Evolutionary conservation across 192 early-diverging fungal species (phyloP), one percentile per base, ranked within the genome.

Genomic region (Dissophora globulifera): DNA sequence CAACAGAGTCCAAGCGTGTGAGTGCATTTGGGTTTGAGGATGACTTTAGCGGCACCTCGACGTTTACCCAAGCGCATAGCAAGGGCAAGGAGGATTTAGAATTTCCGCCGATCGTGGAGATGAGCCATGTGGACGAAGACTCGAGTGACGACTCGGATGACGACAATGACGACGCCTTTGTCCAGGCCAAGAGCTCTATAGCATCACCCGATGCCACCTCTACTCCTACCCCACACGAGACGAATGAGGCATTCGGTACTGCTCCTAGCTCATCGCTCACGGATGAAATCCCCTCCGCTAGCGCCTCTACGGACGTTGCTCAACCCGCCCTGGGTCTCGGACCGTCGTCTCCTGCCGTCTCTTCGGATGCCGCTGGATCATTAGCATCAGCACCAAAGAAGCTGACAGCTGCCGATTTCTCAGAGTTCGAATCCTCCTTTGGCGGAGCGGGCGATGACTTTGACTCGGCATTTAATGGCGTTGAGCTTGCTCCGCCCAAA

Each of bases 11-110:
- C 0, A 76, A 67, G 58, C 72, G 72, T 20, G 58, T 76, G 35
- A 76, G 72, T 30, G 72, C 72, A 1, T 76, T 76, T 53, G 72
- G 72, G 16, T 76, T 76, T 45, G 72, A 76, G 19, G 72, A 76
- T 27, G 72, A 76, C 23, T 76, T 76, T 61, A 55, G 59, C 25
- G 40, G 27, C 1, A 20, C 31, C 5, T 54, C 56, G 1, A 33
- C 72, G 3, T 66, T 66, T 26, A 41, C 22, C 27, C 63, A 67
- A 26, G 19, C 45, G 0, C 32, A 42, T 13, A 43, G 50, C 9
- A 60, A 54, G 62, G 50, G 32, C 51, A 76, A 62, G 9, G 53
- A 56, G 41, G 72, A 76, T 0, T 42, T 61, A 17, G 72, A 76
- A 52, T 76, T 76, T 61, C 72, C 72, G 31, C 72, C 72, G 7